phyloP scores from a whole-genome alignment of 2,329 filamentous ascomycete genomes.

The Ophiostoma australiae region DNA sequence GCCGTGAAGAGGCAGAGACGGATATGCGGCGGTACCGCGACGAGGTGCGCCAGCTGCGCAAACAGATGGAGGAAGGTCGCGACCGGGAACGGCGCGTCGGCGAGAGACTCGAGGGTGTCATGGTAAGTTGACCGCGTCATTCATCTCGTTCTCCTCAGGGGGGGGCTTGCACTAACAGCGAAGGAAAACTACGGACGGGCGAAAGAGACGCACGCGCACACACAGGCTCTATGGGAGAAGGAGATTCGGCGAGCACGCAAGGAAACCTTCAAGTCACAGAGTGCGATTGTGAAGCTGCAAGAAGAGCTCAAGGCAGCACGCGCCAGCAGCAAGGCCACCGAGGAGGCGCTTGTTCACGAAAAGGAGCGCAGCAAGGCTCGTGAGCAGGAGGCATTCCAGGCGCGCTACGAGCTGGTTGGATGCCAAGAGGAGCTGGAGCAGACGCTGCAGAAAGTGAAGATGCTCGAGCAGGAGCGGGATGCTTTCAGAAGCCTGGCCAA shows the following conservation, averaged over 20 bases:
- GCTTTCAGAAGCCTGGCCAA: conserved; percentile 66
- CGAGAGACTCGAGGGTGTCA: conserved; percentile 62
- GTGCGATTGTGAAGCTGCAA: conserved; percentile 63
- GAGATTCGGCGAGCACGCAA: conserved; percentile 65
- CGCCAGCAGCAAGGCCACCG: conserved; percentile 48
- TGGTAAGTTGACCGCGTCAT: conserved; percentile 44
- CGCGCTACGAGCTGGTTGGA: conserved; percentile 60
- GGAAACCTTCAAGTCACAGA: conserved; percentile 71
- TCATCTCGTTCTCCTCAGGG: background rate
- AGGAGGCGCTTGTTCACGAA: conserved; percentile 58
- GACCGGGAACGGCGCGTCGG: conserved; percentile 62
- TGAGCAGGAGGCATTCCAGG: conserved; percentile 65
- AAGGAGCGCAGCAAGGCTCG: conserved; percentile 56
- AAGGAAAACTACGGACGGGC: conserved; percentile 66
- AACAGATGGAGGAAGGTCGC: conserved; percentile 59
- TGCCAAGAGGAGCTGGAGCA: conserved; percentile 63
- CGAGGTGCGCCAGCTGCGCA: conserved; percentile 52
- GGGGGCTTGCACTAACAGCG: background rate
- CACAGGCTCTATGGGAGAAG: conserved; percentile 66
- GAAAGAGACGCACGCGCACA: conserved; percentile 64
- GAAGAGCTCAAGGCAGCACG: conserved; percentile 65
- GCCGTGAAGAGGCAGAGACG: conserved; percentile 66
- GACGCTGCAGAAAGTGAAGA: conserved; percentile 56
- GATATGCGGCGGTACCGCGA: conserved; percentile 61
- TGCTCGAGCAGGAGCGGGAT: conserved; percentile 69